Evolutionary conservation across 1,139 yeast genomes (phyloP).

Genomic region (Debaryomyces fabryi): DNA sequence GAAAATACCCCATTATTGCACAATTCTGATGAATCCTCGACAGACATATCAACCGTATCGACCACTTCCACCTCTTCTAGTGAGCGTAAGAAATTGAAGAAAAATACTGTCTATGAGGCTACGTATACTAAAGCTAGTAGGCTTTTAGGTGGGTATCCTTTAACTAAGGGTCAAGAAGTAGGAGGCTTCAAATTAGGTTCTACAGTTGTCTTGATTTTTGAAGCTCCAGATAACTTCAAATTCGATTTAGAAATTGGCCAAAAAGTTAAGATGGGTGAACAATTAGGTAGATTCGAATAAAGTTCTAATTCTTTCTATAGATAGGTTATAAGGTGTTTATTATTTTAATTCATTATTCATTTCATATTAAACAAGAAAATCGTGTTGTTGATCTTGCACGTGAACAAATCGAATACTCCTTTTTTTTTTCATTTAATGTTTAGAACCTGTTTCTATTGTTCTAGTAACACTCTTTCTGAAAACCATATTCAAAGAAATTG

Average conservation of each 20-base stretch:
- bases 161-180: constrained; percentile 90
- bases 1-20: constrained; percentile 41
- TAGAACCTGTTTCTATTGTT: neutral
- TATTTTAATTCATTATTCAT: constrained; percentile 2
- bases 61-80: constrained; percentile 20
- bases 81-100: constrained; percentile 48
- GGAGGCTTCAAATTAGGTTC: constrained; percentile 97
- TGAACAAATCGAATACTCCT: constrained; percentile 3
- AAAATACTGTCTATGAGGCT: constrained; percentile 92
- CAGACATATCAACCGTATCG: constrained; percentile 19
- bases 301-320: constrained; percentile 1
- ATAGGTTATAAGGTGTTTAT: constrained; percentile 5
- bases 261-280: constrained; percentile 82
- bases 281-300: constrained; percentile 56
- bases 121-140: constrained; percentile 81
- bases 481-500: neutral
- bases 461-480: neutral
- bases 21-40: constrained; percentile 13
- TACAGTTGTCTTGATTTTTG: constrained; percentile 93
- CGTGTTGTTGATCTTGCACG: constrained; percentile 6
- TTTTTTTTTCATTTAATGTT: neutral
- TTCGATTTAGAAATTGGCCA: constrained; percentile 74
- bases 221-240: constrained; percentile 82
- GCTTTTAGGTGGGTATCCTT: constrained; percentile 85
- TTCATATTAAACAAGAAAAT: neutral